phyloP scores from a whole-genome alignment of 2,329 filamentous ascomycete genomes.

The Pseudofabraea citricarpa region DNA sequence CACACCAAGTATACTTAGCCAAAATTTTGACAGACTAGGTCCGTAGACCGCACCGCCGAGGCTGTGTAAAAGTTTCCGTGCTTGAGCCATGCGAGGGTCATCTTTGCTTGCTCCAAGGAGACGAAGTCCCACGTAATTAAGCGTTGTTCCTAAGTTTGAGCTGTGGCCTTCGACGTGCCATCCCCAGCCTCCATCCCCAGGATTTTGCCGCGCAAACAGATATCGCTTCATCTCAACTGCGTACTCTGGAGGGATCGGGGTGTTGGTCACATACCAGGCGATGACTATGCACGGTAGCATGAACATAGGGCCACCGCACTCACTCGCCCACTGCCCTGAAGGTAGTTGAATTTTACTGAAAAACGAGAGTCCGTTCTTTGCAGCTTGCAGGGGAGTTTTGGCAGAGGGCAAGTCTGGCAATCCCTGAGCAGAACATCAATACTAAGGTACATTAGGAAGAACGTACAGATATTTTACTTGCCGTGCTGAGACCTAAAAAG shows the following conservation, averaged over 20 bases:
- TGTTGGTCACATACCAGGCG: slow-evolving; percentile 84
- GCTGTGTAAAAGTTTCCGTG: slow-evolving; percentile 74
- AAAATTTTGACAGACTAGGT: slow-evolving; percentile 97
- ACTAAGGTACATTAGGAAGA: background rate
- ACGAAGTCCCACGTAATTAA: slow-evolving; percentile 82
- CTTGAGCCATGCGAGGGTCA: slow-evolving; percentile 80
- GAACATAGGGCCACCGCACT: slow-evolving; percentile 98
- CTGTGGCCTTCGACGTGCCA: slow-evolving; percentile 95
- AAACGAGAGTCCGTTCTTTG: slow-evolving; percentile 78
- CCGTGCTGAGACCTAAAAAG: slow-evolving; percentile 73
- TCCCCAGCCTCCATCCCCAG: slow-evolving; percentile 93
- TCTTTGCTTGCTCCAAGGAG: slow-evolving; percentile 80
- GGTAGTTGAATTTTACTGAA: slow-evolving; percentile 86
- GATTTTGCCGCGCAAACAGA: slow-evolving; percentile 77
- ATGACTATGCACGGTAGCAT: slow-evolving; percentile 81
- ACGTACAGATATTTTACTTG: slow-evolving; percentile 45
- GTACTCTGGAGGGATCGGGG: slow-evolving; percentile 74
- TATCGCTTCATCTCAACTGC: slow-evolving; percentile 90
- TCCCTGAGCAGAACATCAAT: slow-evolving; percentile 46
- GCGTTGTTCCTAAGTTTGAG: slow-evolving; percentile 80
- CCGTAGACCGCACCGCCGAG: slow-evolving; percentile 78
- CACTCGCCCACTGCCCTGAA: slow-evolving; percentile 91
- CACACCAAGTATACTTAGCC: slow-evolving; percentile 80
- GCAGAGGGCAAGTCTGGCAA: slow-evolving; percentile 68
- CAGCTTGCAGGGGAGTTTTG: slow-evolving; percentile 69